These are phyloP conservation scores for Lophium mytilinum DNA, from an alignment of 495 filamentous ascomycete genomes.

Conservation along the genomic window DNA sequence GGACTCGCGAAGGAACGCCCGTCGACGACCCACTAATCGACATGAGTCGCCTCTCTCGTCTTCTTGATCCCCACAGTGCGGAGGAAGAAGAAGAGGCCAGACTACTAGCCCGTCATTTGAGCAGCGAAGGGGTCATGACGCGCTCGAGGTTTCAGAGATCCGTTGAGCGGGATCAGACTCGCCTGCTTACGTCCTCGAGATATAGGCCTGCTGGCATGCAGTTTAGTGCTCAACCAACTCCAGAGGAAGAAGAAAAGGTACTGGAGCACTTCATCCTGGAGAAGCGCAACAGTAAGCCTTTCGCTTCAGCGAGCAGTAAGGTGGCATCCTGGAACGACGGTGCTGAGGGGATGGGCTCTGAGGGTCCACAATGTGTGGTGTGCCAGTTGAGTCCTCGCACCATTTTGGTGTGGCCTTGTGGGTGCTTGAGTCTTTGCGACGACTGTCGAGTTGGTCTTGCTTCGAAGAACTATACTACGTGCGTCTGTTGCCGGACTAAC, in stretches of 20 bases:
- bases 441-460: slow-evolving; percentile 89
- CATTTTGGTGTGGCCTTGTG: slow-evolving; percentile 92
- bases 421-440: slow-evolving; percentile 88
- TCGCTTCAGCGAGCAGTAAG: slow-evolving; percentile 11
- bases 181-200: slow-evolving; percentile 50
- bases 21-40: slow-evolving; percentile 54
- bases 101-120: slow-evolving; percentile 73
- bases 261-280: slow-evolving; percentile 77
- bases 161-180: slow-evolving; percentile 55
- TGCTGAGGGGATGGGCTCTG: slow-evolving; percentile 59
- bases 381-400: slow-evolving; percentile 83
- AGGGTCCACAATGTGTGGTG: slow-evolving; percentile 84
- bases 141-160: slow-evolving; percentile 64
- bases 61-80: slow-evolving; percentile 71
- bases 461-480: slow-evolving; percentile 93
- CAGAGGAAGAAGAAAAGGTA: slow-evolving; percentile 68
- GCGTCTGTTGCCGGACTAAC: slow-evolving; percentile 83
- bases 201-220: slow-evolving; percentile 26
- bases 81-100: slow-evolving; percentile 75
- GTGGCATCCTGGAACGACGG: slow-evolving; percentile 53
- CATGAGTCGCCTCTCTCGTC: slow-evolving; percentile 60
- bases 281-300: slow-evolving; percentile 36
- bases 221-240: slow-evolving; percentile 33
- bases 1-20: slow-evolving; percentile 39
- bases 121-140: slow-evolving; percentile 62